phyloP scores from a whole-genome alignment of 23 red algal species.

The Gracilaria gracilis region DNA sequence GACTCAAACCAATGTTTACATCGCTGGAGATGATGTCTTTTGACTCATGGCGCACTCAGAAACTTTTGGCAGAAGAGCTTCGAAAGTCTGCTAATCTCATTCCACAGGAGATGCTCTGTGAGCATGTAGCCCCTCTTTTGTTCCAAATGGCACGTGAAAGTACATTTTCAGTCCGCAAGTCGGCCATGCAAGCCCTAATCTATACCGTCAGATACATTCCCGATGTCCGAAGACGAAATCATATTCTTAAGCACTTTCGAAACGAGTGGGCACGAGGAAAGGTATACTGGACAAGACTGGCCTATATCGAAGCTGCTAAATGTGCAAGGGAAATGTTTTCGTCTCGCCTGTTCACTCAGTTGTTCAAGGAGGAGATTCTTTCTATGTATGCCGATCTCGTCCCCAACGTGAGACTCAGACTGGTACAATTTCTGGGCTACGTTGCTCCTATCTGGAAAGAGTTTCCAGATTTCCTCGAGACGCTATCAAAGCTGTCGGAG shows the following conservation, averaged over 20 bases:
- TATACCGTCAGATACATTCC: constrained; percentile 73
- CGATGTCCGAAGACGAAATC: constrained; percentile 60
- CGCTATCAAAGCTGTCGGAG: constrained; percentile 3
- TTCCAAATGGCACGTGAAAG: constrained; percentile 83
- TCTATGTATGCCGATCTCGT: constrained; percentile 59
- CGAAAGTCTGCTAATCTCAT: constrained; percentile 51
- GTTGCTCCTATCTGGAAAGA: constrained; percentile 52
- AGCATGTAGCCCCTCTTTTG: constrained; percentile 74
- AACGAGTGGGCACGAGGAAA: constrained; percentile 81
- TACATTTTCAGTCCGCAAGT: constrained; percentile 79
- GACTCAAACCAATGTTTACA: constrained; percentile 67
- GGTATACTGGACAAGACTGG: constrained; percentile 83
- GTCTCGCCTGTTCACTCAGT: constrained; percentile 36
- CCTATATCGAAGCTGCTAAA: constrained; percentile 72
- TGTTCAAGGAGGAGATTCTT: constrained; percentile 71
- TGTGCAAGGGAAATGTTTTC: constrained; percentile 67
- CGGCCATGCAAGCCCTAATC: constrained; percentile 68
- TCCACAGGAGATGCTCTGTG: constrained; percentile 77
- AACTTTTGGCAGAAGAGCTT: constrained; percentile 71
- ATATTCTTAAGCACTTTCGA: constrained; percentile 73
- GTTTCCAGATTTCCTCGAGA: constrained; percentile 29
- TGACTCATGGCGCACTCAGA: constrained; percentile 78
- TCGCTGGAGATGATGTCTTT: constrained; percentile 60
- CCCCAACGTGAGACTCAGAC: constrained; percentile 74
- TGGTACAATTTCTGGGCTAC: constrained; percentile 39